phyloP scores from a whole-genome alignment of 2,329 filamentous ascomycete genomes.

The Diaporthe velutina region DNA sequence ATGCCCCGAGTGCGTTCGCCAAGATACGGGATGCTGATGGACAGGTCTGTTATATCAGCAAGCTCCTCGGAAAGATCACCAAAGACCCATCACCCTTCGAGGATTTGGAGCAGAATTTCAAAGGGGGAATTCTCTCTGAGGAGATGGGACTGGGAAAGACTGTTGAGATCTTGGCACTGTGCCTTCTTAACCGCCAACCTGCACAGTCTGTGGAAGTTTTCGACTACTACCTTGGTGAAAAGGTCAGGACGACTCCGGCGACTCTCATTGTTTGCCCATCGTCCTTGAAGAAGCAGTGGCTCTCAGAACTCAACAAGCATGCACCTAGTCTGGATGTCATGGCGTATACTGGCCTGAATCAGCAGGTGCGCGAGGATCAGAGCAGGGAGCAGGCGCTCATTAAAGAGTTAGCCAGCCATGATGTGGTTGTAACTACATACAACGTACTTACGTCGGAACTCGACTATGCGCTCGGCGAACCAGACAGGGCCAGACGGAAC shows the following conservation, averaged over 20 bases:
- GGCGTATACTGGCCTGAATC: conserved; percentile 65
- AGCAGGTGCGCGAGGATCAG: conserved; percentile 50
- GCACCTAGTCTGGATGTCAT: conserved; percentile 69
- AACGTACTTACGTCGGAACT: conserved; percentile 83
- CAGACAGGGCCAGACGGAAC: conserved; percentile 76
- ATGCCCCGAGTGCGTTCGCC: conserved; percentile 59
- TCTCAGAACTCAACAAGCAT: conserved; percentile 69
- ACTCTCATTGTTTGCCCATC: conserved; percentile 74
- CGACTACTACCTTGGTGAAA: conserved; percentile 56
- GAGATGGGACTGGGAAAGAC: conserved; percentile 91
- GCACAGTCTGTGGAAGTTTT: conserved; percentile 39
- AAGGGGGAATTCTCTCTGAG: conserved; percentile 78
- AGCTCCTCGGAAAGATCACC: conserved; percentile 71
- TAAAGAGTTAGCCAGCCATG: conserved; percentile 61
- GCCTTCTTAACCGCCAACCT: conserved; percentile 71
- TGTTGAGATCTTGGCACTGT: conserved; percentile 78
- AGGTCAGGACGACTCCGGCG: conserved; percentile 63
- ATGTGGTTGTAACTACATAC: conserved; percentile 76
- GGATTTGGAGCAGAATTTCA: conserved; percentile 55
- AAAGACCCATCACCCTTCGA: conserved; percentile 61
- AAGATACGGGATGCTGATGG: conserved; percentile 60
- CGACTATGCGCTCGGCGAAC: conserved; percentile 78
- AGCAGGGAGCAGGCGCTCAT: conserved; percentile 56
- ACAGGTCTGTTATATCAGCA: conserved; percentile 58
- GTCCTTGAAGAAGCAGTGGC: conserved; percentile 71